Evolutionary conservation across 805 yeast genomes (phyloP).

Genomic region (Kluyveromyces lactis): DNA sequence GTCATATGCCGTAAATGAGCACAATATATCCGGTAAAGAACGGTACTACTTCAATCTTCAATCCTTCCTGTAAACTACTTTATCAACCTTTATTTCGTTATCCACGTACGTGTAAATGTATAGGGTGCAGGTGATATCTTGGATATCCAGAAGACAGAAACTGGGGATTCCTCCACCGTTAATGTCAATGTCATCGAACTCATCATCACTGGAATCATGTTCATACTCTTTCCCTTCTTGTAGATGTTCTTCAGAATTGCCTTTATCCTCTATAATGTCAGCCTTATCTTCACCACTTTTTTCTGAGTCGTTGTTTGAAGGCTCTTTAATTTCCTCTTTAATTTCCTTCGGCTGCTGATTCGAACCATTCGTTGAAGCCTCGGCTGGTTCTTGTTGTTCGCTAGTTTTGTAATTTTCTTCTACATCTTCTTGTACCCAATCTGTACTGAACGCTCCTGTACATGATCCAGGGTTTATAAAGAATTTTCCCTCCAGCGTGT

Average conservation of each 20-base stretch:
- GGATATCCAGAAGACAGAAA: conserved; percentile 83
- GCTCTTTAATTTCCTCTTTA: neutral
- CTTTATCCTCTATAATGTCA: conserved; percentile 4
- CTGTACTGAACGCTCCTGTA: conserved; percentile 78
- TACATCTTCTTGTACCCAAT: conserved; percentile 44
- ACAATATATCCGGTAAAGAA: too few species aligned
- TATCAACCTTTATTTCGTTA: conserved; percentile 86
- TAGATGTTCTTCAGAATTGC: conserved; percentile 5
- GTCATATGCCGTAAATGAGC: too few species aligned
- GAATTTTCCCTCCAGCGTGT: conserved; percentile 83
- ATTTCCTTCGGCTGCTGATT: conserved; percentile 2
- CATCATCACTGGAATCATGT: conserved; percentile 6
- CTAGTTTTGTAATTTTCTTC: conserved; percentile 31
- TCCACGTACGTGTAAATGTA: conserved; percentile 77
- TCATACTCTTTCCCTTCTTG: conserved; percentile 1
- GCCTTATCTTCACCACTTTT: conserved; percentile 1
- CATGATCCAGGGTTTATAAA: conserved; percentile 97
- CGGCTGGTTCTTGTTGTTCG: too few species aligned
- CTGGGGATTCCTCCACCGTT: conserved; percentile 55
- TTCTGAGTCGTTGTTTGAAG: conserved; percentile 1
- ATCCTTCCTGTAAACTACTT: conserved; percentile 58
- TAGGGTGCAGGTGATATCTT: conserved; percentile 65
- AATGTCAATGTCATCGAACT: conserved; percentile 20
- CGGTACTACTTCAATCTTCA: too few species aligned
- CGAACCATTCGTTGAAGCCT: neutral